Evolutionary conservation across 331 rosid genomes (phyloP), one percentile per base, ranked within the genome.

Genomic region (Arachis monticola): DNA sequence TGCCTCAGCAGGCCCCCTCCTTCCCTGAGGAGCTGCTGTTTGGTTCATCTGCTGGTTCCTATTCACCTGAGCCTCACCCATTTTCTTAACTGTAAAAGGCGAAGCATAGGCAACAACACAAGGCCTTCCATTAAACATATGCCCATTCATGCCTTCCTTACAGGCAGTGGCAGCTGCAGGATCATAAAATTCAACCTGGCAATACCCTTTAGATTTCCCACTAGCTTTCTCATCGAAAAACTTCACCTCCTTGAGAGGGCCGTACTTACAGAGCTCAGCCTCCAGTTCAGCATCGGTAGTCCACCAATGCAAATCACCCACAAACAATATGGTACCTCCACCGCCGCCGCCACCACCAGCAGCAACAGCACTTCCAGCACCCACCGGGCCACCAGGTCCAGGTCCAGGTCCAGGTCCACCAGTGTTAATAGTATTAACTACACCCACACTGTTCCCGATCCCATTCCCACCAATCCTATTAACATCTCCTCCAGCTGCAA

Each of bases 281-380:
- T 95, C 99, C 17, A 95, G 82, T 80, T 95, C 99, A 7, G 93
- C 87, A 87, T 92, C 99, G 0, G 97, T 95, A 8, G 97, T 95
- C 99, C 99, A 95, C 99, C 99, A 95, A 73, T 95, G 97, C 80
- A 95, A 82, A 75, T 95, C 99, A 47, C 99, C 99, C 60, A 94
- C 99, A 92, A 90, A 94, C 73, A 92, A 79, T 47, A 89, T 80
- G 0, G 93, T 90, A 11, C 95, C 90, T 0, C 91, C 96, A 30
- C 48, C 83, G 13, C 30, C 22, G n/a, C n/a, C n/a, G 4, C 47
- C 73, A 3, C 10, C 57, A 13, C 44, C 87, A 3, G 32, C 87
- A 2, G 2, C 35, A 32, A 32, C 35, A 32, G 35, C 35, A 32
- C 35, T 32, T 1, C 58, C 82, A 3, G 30, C 2, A 4, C 12